Conservation (phyloP, 768 basidiomycete genomes). For the Lyophyllum shimeji region DNA sequence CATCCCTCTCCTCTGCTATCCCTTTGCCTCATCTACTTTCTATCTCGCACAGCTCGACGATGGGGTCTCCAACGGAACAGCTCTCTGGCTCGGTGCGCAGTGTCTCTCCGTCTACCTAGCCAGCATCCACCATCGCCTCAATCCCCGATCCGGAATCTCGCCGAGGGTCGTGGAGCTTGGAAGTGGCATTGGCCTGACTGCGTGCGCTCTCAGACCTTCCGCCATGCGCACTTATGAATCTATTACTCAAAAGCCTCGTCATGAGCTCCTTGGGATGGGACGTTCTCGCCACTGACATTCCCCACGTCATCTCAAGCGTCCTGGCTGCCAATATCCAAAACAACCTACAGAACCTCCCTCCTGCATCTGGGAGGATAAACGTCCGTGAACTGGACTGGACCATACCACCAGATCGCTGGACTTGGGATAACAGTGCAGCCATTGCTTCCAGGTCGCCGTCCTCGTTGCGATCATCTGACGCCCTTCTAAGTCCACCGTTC, state of each 20-base stretch:
- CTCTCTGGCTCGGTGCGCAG: constrained; percentile 84
- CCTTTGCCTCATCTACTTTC: constrained; percentile 38
- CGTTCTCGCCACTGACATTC: constrained; percentile 75
- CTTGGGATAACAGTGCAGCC: constrained; percentile 44
- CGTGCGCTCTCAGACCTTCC: constrained; percentile 44
- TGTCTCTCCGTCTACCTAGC: constrained; percentile 65
- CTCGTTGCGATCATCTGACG: constrained; percentile 16
- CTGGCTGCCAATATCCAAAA: constrained; percentile 58
- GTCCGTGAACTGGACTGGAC: constrained; percentile 75
- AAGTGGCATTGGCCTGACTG: constrained; percentile 77
- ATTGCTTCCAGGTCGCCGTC: constrained; percentile 29
- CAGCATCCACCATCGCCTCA: constrained; percentile 29
- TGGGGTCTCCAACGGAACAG: constrained; percentile 73
- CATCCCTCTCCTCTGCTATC: constrained; percentile 43
- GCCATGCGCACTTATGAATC: neutral
- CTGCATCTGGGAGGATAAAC: constrained; percentile 46
- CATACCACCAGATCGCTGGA: constrained; percentile 52
- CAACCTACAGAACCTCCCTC: constrained; percentile 45
- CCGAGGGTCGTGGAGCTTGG: constrained; percentile 72
- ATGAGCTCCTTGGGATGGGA: constrained; percentile 71
- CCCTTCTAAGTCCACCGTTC: constrained; percentile 52
- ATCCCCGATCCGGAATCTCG: constrained; percentile 23
- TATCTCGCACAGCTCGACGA: constrained; percentile 56
- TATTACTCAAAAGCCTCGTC: constrained; percentile 45
- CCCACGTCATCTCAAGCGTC: constrained; percentile 60